Evolutionary conservation across 768 basidiomycete species (phyloP).

Genomic region (Tricholoma saponaceum): DNA sequence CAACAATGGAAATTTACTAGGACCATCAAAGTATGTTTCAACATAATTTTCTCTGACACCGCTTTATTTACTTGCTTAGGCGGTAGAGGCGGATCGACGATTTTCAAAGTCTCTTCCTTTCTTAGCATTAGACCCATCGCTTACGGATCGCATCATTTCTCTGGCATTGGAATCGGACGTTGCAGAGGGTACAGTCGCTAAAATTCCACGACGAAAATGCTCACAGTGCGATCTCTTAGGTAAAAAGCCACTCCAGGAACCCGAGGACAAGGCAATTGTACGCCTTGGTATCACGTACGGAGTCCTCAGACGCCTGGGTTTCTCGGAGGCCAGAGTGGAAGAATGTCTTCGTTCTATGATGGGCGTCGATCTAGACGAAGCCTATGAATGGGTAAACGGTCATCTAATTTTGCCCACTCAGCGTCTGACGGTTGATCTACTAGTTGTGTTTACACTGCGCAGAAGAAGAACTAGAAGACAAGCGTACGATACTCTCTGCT

Average conservation of each 20-base stretch:
- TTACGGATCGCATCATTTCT: slow-evolving; percentile 58
- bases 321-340: slow-evolving; percentile 61
- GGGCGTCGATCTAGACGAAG: slow-evolving; percentile 80
- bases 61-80: slow-evolving; percentile 34
- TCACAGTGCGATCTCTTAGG: slow-evolving; percentile 19
- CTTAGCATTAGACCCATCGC: slow-evolving; percentile 56
- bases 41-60: not conserved
- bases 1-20: slow-evolving; percentile 14
- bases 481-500: slow-evolving; percentile 25
- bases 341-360: slow-evolving; percentile 65
- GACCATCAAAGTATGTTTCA: slow-evolving; percentile 31
- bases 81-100: slow-evolving; percentile 79
- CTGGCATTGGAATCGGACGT: slow-evolving; percentile 37
- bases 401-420: not conserved
- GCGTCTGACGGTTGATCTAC: slow-evolving; percentile 6
- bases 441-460: slow-evolving; percentile 67
- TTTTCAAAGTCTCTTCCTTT: slow-evolving; percentile 57
- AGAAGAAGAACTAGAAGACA: slow-evolving; percentile 50
- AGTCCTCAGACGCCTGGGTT: slow-evolving; percentile 73
- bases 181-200: slow-evolving; percentile 21
- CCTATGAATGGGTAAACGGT: slow-evolving; percentile 79
- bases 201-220: slow-evolving; percentile 4
- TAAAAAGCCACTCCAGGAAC: slow-evolving; percentile 41
- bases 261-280: slow-evolving; percentile 67
- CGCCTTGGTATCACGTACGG: slow-evolving; percentile 81